Evolutionary conservation across 495 filamentous ascomycete species (phyloP).

Genomic region (Aspergillus kassunensis): DNA sequence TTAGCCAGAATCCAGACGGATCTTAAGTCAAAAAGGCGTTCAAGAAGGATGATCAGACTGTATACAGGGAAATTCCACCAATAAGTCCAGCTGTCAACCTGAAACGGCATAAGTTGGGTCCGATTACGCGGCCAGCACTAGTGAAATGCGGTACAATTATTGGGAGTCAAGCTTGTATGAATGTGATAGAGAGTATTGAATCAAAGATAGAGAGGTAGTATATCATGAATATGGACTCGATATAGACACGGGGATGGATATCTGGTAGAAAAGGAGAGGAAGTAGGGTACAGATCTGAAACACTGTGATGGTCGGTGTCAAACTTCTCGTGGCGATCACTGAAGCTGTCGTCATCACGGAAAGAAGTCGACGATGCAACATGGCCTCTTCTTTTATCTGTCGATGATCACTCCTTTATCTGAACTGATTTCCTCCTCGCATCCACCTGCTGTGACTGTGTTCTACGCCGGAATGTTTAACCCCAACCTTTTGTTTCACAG

Average conservation of each 20-base stretch:
- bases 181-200: too few species aligned
- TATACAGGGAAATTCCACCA: not conserved
- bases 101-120: constrained; percentile 7
- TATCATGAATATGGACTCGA: too few species aligned
- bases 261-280: not conserved
- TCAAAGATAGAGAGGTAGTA: too few species aligned
- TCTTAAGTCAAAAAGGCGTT: not conserved
- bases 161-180: too few species aligned
- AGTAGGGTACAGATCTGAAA: not conserved
- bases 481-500: constrained; percentile 3
- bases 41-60: not conserved
- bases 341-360: constrained; percentile 10
- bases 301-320: not conserved
- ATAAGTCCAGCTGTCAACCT: constrained; percentile 2
- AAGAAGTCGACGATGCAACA: not conserved
- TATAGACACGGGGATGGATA: too few species aligned
- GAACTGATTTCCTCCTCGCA: not conserved
- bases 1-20: too few species aligned
- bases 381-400: constrained; percentile 11
- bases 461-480: constrained; percentile 15
- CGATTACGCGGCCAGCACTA: constrained; percentile 6
- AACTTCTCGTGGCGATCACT: not conserved
- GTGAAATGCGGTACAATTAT: not conserved
- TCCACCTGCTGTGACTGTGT: not conserved
- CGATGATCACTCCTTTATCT: constrained; percentile 5